These are phyloP conservation scores for Blepharisma stoltei DNA, from an alignment of 73 alveolate genomes.

Conservation along the genomic window DNA sequence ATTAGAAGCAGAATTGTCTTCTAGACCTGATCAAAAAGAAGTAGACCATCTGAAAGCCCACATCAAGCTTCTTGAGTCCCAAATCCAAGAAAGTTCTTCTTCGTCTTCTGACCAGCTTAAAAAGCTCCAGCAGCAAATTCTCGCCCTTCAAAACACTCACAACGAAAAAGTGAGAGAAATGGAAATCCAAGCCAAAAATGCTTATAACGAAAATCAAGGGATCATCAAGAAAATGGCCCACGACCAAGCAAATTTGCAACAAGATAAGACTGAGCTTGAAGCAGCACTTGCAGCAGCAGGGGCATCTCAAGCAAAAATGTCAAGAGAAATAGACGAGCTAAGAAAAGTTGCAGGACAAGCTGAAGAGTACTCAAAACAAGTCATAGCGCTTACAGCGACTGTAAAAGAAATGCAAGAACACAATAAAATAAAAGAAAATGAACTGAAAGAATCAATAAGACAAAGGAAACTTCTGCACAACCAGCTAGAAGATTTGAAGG, in stretches of 20 bases:
- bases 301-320: background rate
- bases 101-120: background rate
- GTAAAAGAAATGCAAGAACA: background rate
- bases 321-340: background rate
- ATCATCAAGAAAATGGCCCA: background rate
- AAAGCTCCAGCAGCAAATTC: background rate
- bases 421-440: constrained; percentile 34
- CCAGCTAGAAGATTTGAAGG: constrained; percentile 87
- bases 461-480: constrained; percentile 68
- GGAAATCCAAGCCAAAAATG: background rate
- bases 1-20: background rate
- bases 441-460: constrained; percentile 38
- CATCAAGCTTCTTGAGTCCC: background rate
- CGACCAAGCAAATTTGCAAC: background rate
- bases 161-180: background rate
- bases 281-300: background rate
- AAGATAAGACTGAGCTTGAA: background rate
- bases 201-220: background rate
- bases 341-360: constrained; percentile 25
- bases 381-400: background rate
- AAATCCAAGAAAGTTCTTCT: background rate
- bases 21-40: background rate
- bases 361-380: background rate
- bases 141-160: background rate
- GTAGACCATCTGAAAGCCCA: background rate